These are phyloP conservation scores for Panicum miliaceum DNA, from an alignment of 176 grass and related monocot genomes.

Conservation along the genomic window DNA sequence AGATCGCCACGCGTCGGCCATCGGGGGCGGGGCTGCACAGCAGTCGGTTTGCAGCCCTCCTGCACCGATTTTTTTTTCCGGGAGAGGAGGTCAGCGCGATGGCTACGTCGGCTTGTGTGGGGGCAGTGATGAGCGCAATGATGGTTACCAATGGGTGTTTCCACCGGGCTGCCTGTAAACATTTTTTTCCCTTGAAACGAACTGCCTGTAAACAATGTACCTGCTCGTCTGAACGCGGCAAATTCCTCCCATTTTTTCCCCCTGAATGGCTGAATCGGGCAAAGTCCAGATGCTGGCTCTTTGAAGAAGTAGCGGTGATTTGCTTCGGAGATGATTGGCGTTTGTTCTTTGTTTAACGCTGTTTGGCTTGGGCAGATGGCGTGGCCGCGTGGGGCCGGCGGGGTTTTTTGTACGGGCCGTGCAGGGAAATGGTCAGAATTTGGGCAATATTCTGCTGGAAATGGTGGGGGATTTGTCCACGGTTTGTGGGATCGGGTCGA, in stretches of 20 bases:
- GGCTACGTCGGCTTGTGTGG: neutral
- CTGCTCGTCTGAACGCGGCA: neutral
- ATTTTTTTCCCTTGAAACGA: no score
- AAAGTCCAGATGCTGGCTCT: neutral
- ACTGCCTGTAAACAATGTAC: neutral
- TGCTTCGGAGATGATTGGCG: neutral
- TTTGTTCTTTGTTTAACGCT: neutral
- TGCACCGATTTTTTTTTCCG: no score
- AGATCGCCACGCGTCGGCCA: no score
- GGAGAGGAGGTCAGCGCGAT: neutral
- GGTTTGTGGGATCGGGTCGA: neutral
- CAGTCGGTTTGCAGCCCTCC: no score
- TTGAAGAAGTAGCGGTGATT: neutral
- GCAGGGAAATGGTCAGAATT: constrained; percentile 35
- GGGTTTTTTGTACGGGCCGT: neutral
- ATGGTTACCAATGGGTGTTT: neutral
- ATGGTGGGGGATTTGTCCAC: constrained; percentile 1
- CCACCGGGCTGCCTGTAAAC: neutral
- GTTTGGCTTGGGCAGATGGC: neutral
- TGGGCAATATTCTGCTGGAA: neutral
- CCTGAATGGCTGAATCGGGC: no score
- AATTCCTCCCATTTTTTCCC: neutral
- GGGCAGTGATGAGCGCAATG: constrained; percentile 10
- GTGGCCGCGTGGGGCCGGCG: neutral
- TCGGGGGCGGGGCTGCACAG: no score